Evolutionary conservation across 768 basidiomycete genomes (phyloP), one percentile per base, ranked within the genome.

Genomic region (Hygrophoropsis aurantiaca): DNA sequence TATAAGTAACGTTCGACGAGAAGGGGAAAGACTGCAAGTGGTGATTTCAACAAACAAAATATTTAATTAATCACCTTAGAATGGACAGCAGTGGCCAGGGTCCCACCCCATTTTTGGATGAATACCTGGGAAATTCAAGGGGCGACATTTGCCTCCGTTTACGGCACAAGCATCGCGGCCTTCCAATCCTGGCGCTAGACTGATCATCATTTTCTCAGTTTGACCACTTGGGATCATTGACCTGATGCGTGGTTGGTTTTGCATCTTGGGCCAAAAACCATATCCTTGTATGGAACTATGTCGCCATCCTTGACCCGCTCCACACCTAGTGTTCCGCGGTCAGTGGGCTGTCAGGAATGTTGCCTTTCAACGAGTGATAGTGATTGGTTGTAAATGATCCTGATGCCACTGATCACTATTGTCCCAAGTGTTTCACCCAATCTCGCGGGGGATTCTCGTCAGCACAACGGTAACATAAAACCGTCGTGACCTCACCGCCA

Each of bases 1-100:
- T 64, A 64, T 64, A 64, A 64, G 47, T 49, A 66, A 66, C 64
- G 58, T 54, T 50, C 52, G 55, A 56, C 21, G 33, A 42, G 44
- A 53, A 37, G 50, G 49, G 52, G 50, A 39, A 49, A 44, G 25
- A 34, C 36, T 36, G 34, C 27, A 35, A 39, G 36, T 47, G 21
- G 34, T 13, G 41, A 37, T 16, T 26, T n/a, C 32, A 48, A 40
- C 41, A 44, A 37, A 40, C 46, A 27, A 48, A 52, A 27, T 41
- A 25, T 32, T 5, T n/a, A 45, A 45, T 45, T 36, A 39, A 45
- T 45, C 21, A 39, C 25, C n/a, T 24, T n/a, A 26, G 38, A 34
- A 51, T 44, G 49, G 25, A 13, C 2, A 2, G 2, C 27, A 7
- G 10, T 46, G 25, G 8, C 26, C 51, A 61, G 61, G 61, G 61